These are phyloP conservation scores for Trichoderma aggressivum DNA, from an alignment of 2,329 filamentous ascomycete species.

Conservation along the genomic window DNA sequence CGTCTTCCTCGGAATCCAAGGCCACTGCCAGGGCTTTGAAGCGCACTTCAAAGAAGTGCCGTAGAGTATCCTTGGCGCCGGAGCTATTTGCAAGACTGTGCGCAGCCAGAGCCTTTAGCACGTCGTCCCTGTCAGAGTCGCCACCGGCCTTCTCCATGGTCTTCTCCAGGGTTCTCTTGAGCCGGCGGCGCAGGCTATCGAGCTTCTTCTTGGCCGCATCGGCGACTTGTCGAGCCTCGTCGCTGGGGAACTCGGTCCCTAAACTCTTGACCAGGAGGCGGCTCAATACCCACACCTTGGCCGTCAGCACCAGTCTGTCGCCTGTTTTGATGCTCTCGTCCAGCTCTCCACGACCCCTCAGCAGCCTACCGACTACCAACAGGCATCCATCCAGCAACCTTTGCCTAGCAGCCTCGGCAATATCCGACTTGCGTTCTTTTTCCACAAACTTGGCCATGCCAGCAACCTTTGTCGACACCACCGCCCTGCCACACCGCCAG, in stretches of 20 bases:
- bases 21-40: constrained; percentile 63
- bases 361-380: constrained; percentile 46
- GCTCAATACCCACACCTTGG: constrained; percentile 74
- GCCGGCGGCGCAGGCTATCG: constrained; percentile 56
- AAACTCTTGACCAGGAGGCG: constrained; percentile 73
- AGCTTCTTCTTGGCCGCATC: constrained; percentile 64
- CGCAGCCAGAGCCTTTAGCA: constrained; percentile 74
- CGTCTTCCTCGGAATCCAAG: constrained; percentile 51
- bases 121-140: constrained; percentile 44
- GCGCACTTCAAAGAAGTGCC: constrained; percentile 73
- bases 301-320: constrained; percentile 52
- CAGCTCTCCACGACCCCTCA: constrained; percentile 40
- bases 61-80: constrained; percentile 72
- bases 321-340: constrained; percentile 38
- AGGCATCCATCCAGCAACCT: constrained; percentile 52
- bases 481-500: constrained; percentile 68
- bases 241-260: constrained; percentile 43
- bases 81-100: constrained; percentile 80
- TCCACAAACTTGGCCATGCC: constrained; percentile 51
- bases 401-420: constrained; percentile 40
- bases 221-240: constrained; percentile 40
- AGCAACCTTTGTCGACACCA: constrained; percentile 63
- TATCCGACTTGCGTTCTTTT: constrained; percentile 28
- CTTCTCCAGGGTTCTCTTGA: constrained; percentile 67
- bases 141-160: constrained; percentile 62